phyloP scores from a whole-genome alignment of 75 land plant genomes.

The Isoetes taiwanensis region DNA sequence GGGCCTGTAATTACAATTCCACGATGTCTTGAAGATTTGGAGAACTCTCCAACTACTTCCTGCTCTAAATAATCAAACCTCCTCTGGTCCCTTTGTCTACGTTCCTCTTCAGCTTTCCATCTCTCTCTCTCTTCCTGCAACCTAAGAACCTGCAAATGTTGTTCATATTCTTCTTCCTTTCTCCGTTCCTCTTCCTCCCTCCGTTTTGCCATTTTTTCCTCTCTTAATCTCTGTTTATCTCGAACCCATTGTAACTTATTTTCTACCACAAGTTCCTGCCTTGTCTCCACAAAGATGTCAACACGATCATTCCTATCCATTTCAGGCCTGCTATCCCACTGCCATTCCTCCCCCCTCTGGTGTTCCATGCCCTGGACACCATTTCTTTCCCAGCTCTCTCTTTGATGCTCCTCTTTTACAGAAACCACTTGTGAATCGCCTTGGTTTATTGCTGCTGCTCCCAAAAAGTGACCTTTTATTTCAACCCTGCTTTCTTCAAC shows the following conservation, averaged over 20 bases:
- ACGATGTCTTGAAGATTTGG: too few relatives aligned
- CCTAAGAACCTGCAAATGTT: too few relatives aligned
- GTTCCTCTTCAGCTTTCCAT: neutral
- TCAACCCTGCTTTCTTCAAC: slow-evolving; percentile 1
- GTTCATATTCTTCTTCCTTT: neutral
- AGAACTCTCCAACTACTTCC: neutral
- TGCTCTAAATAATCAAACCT: slow-evolving; percentile 2
- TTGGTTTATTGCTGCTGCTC: neutral
- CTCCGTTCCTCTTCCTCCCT: slow-evolving; percentile 8
- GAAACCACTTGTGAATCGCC: too few relatives aligned
- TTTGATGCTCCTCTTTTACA: neutral
- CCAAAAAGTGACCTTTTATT: neutral
- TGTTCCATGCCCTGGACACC: slow-evolving; percentile 5
- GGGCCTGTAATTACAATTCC: neutral
- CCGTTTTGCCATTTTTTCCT: neutral
- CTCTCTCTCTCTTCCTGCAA: slow-evolving; percentile 4
- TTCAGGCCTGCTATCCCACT: too few relatives aligned
- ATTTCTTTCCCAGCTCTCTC: neutral
- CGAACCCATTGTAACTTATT: neutral
- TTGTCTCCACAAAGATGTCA: too few relatives aligned
- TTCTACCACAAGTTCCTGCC: too few relatives aligned
- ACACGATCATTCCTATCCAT: too few relatives aligned
- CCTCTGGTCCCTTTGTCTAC: slow-evolving; percentile 17
- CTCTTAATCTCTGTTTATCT: neutral
- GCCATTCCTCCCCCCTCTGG: slow-evolving; percentile 10